Base-by-base conservation (phyloP, 2,329 filamentous ascomycete species). In the Calonectria fujianensis region DNA sequence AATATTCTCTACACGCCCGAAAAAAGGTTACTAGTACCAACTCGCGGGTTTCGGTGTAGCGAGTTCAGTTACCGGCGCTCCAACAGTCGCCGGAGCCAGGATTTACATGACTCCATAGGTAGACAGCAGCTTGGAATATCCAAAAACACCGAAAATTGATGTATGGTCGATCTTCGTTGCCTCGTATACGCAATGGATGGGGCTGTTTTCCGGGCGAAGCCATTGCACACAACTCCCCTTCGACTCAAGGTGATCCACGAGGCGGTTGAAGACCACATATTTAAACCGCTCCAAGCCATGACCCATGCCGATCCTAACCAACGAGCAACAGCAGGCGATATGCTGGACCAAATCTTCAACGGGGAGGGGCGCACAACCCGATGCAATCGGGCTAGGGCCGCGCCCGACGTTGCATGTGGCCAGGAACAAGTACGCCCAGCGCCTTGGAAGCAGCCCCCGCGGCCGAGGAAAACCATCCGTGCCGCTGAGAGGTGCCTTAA, bases 161-260 rank as follows among this genome's bases (percentile, higher is more conserved):
- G 63, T 82, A 18, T 82, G 78, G 81, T 82, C 79, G 3, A 74
- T 82, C 18, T 82, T 73, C 65, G 76, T 79, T 35, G 80, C 81
- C 32, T 69, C 32, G 35, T 32, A 2, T 73, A 64, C 37, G 54
- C 45, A 13, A 52, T 64, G 45, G n/a, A 73, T 57, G 57, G 35
- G 10, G 35, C 29, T 16, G 32, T 27, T 32, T 73, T 69, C 35
- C 65, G 4, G 3, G 13, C 2, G 0, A 69, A 39, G 57, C 16
- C 13, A 4, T 31, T 29, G 20, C 8, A 27, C 7, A 41, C 20
- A 41, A 20, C 14, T 9, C 4, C 32, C 9, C 37, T 41, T 37
- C 27, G 24, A 68, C 20, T 69, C 32, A 41, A 64, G 35, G 65
- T 54, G 20, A 32, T 48, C 24, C 13, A 48, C 20, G 70, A 73